Evolutionary conservation across 2,329 filamentous ascomycete genomes (phyloP), one percentile per base, ranked within the genome.

Genomic region (Colletotrichum abscissum): DNA sequence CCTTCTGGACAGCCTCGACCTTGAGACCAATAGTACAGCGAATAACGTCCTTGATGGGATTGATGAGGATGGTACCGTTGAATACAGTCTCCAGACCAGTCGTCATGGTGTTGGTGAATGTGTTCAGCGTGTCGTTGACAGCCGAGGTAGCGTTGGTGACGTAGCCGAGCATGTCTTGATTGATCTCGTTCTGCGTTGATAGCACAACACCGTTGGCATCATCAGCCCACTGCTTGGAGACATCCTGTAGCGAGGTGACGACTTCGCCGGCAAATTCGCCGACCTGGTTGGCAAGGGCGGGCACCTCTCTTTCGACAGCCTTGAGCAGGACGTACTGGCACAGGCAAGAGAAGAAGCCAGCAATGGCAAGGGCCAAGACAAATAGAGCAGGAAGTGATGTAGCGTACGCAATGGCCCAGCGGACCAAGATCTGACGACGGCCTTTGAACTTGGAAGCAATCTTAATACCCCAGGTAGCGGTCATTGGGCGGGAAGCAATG

Each of bases 1-100:
- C 97, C 79, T 93, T 92, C 81, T 98, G 91, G 76, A 99, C 91
- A 26, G 92, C 90, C 76, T 94, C 91, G 75, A 98, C 88, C 86
- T 98, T 98, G 79, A 97, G 88, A 8, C 92, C 91, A 76, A 98
- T 91, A n/a, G 98, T 87, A 80, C 97, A 98, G 79, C 94, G 90
- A 75, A 98, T 88, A 42, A 98, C 91, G 56, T 94, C 92, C 78
- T 91, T 88, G 78, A 98, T 92, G 0, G 95, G 94, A 33, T 92
- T 90, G 76, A 95, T 89, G 56, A 98, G 91, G 55, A 95, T 84
- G 0, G 96, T 98, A 59, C 91, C 92, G 63, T 94, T 94, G 80
- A 98, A 98, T 4, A 93, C 94, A 0, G 84, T 85, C 76, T 95
- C 92, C 69, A 99, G 88, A 6, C 91, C 92, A 19, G 90, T 87